Conservation (phyloP, 257 asterid species). For the Capsicum baccatum region DNA sequence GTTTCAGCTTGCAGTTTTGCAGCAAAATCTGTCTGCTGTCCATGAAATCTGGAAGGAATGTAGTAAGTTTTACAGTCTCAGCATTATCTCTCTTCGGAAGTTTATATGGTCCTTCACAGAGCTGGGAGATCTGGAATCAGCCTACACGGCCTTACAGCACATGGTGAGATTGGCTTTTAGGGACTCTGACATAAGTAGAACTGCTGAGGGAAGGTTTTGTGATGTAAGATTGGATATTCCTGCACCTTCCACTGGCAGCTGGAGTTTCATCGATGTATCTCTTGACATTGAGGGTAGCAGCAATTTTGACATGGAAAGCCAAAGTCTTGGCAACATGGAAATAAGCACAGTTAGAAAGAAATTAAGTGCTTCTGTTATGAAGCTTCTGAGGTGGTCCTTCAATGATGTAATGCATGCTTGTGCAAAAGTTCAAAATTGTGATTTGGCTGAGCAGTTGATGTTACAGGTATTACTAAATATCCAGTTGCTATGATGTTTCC, state of each 20-base stretch:
- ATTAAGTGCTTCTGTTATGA: slow-evolving; percentile 47
- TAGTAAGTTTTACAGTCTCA: slow-evolving; percentile 52
- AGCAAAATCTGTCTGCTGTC: slow-evolving; percentile 65
- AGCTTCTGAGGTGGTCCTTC: slow-evolving; percentile 67
- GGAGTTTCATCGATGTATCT: slow-evolving; percentile 38
- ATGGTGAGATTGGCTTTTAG: slow-evolving; percentile 61
- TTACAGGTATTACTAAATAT: slow-evolving; percentile 59
- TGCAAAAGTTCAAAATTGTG: slow-evolving; percentile 52
- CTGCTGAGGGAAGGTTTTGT: slow-evolving; percentile 56
- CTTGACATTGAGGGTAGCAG: slow-evolving; percentile 28
- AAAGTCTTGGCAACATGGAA: slow-evolving; percentile 37
- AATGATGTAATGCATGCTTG: slow-evolving; percentile 72
- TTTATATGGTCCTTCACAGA: slow-evolving; percentile 70
- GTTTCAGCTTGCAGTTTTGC: slow-evolving; percentile 91
- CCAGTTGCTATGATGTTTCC: slow-evolving; percentile 18
- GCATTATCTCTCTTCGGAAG: slow-evolving; percentile 64
- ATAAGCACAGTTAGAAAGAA: slow-evolving; percentile 44
- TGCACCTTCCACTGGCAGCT: slow-evolving; percentile 50
- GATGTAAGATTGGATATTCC: slow-evolving; percentile 66
- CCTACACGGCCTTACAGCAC: slow-evolving; percentile 66
- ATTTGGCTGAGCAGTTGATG: slow-evolving; percentile 71
- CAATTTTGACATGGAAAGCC: slow-evolving; percentile 30
- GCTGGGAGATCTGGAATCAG: slow-evolving; percentile 81
- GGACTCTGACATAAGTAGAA: slow-evolving; percentile 43
- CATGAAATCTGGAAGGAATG: slow-evolving; percentile 82